Base-by-base conservation (phyloP, 2,329 filamentous ascomycete genomes). In the Alternaria postmessia region DNA sequence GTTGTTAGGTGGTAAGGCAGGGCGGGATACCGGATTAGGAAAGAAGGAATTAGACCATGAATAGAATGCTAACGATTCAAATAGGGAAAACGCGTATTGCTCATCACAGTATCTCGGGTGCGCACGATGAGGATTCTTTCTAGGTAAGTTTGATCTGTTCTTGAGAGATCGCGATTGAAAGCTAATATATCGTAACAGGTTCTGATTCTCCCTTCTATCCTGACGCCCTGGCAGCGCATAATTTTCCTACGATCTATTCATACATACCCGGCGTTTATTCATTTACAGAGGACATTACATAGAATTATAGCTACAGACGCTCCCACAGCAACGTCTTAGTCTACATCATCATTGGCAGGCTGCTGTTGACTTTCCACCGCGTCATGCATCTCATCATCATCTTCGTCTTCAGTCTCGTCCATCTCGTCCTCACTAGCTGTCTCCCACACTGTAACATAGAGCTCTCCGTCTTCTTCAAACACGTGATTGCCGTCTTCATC, bases 51-150 rank as follows among this genome's bases (percentile, higher is more conserved):
- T 3, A 4, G 39, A 7, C 26, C 1, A 7, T 30, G 20, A 47
- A 30, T 32, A 3, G 1, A 36, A 14, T 42, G 30, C 66, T 70
- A 26, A 70, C 9, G 3, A 1, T 0, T 0, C 3, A 9, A 18
- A 12, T 20, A 74, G 73, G 59, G 70, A 71, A 51, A 75, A 66
- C 54, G 68, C 64, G 46, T 72, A 73, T 54, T 74, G 71, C 63
- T 64, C 62, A 8, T 66, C 68, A 43, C 71, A 70, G 39, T 71
- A 68, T 51, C 62, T 72, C 18, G 71, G 71, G 24, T 73, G 70
- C 46, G 70, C 72, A 7, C 57, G 62, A 30, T 75, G 46, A 69
- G 4, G 1, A 9, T 2, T 28, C 18, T 39, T 16, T 39, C 12
- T 3, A 16, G 34, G 54, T 57, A 6, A 30, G 47, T 44, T 28